Conservation (phyloP, 1,139 yeast species). For the Spencermartinsiella ligniputridi region DNA sequence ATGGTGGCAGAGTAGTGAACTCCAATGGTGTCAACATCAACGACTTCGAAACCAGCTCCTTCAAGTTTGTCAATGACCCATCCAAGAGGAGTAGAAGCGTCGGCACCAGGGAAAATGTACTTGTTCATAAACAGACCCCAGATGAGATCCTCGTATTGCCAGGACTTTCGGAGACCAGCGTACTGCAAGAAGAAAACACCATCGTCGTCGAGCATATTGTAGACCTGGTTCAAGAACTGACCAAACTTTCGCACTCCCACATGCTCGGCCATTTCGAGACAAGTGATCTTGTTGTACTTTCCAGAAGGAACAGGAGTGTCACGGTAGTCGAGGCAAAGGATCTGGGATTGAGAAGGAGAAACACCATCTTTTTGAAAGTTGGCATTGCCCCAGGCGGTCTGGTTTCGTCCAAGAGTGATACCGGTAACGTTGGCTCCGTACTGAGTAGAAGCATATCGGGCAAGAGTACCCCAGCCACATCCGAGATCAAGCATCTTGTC, state of each 20-base stretch:
- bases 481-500: slow-evolving; percentile 81
- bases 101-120: slow-evolving; percentile 96
- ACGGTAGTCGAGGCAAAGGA: slow-evolving; percentile 84
- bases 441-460: slow-evolving; percentile 76
- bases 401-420: slow-evolving; percentile 83
- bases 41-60: slow-evolving; percentile 82
- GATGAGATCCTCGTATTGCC: slow-evolving; percentile 92
- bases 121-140: slow-evolving; percentile 98
- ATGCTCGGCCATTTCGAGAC: slow-evolving; percentile 95
- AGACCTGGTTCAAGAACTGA: slow-evolving; percentile 71
- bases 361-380: slow-evolving; percentile 68
- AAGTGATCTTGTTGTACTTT: slow-evolving; percentile 80
- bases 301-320: slow-evolving; percentile 79
- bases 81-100: slow-evolving; percentile 90
- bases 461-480: slow-evolving; percentile 96
- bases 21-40: slow-evolving; percentile 81
- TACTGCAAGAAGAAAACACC: slow-evolving; percentile 84
- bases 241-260: slow-evolving; percentile 87
- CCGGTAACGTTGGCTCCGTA: slow-evolving; percentile 88
- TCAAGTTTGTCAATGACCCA: slow-evolving; percentile 76
- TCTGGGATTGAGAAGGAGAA: slow-evolving; percentile 61
- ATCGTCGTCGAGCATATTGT: slow-evolving; percentile 85
- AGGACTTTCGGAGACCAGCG: slow-evolving; percentile 84
- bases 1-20: slow-evolving; percentile 89
- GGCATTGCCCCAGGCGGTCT: slow-evolving; percentile 83